A percentile compares a stretch with the other conserved stretches of the same genome.
Conservation (phyloP, 179 eudicot genomes). For the Spergularia azorica region DNA sequence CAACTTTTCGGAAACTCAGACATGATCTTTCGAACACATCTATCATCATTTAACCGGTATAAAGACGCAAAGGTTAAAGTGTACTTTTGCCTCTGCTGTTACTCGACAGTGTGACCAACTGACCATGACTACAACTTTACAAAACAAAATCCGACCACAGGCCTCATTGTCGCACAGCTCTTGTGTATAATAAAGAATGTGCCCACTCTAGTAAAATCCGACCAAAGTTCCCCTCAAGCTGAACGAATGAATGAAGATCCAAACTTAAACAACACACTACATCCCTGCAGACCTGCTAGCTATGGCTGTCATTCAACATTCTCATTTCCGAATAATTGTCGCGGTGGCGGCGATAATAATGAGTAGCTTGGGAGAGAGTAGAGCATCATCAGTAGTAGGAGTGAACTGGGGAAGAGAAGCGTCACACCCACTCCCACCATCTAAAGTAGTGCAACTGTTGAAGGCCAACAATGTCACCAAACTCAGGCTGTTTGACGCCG, state of each 20-base stretch:
- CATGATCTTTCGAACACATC: too few relatives aligned
- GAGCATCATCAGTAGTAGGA: constrained; percentile 35
- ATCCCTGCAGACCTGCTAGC: background rate
- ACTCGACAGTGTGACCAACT: too few relatives aligned
- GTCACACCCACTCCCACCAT: constrained; percentile 80
- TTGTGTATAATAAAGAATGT: too few relatives aligned
- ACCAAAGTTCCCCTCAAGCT: background rate
- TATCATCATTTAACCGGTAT: too few relatives aligned
- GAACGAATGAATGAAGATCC: background rate
- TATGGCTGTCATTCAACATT: too few relatives aligned
- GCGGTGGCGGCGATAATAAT: too few relatives aligned
- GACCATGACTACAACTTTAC: too few relatives aligned
- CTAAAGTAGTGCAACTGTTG: constrained; percentile 60
- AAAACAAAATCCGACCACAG: background rate
- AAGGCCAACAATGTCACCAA: constrained; percentile 63
- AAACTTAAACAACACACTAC: background rate
- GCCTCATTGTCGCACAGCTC: background rate
- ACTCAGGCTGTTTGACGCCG: constrained; percentile 70
- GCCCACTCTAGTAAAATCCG: background rate
- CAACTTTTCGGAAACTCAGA: too few relatives aligned
- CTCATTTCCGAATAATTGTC: too few relatives aligned
- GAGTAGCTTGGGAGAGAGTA: too few relatives aligned
- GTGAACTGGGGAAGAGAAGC: constrained; percentile 85
- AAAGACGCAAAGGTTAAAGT: too few relatives aligned
- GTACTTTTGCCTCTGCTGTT: too few relatives aligned